Conservation (phyloP, 1,139 yeast species). For the Saccharomyces pastorianus region DNA sequence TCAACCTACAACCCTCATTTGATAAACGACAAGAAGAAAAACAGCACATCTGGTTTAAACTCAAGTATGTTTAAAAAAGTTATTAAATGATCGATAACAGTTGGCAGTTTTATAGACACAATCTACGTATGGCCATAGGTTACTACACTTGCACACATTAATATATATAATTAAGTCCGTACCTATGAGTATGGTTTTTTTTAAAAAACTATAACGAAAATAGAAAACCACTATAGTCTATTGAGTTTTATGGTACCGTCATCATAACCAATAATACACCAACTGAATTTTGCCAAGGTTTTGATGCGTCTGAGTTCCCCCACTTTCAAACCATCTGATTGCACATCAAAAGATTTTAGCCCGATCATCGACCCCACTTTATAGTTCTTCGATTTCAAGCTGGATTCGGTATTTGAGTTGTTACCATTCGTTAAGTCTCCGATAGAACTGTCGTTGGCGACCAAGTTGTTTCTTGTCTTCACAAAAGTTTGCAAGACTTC, state of each 20-base stretch:
- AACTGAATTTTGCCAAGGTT: constrained; percentile 3
- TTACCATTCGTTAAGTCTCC: constrained; percentile 7
- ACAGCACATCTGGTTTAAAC: background rate
- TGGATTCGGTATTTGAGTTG: background rate
- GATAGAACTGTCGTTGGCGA: constrained; percentile 16
- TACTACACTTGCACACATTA: background rate
- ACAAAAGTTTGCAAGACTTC: constrained; percentile 4
- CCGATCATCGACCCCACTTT: constrained; percentile 2
- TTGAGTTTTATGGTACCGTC: constrained; percentile 26
- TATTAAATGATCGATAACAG: background rate
- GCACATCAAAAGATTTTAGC: background rate
- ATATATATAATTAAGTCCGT: background rate
- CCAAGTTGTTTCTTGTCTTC: constrained; percentile 17
- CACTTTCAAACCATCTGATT: background rate
- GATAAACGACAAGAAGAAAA: background rate
- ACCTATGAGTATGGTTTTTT: background rate
- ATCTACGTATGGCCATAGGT: too few species aligned
- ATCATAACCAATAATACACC: constrained; percentile 29
- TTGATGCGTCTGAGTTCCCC: background rate
- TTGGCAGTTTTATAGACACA: too few species aligned
- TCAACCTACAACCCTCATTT: background rate
- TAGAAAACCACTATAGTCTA: constrained; percentile 3
- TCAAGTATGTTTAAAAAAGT: background rate
- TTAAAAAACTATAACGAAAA: too few species aligned
- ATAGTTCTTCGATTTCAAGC: constrained; percentile 4